Evolutionary conservation across 345 rosid genomes (phyloP).

Genomic region (Pistacia atlantica): DNA sequence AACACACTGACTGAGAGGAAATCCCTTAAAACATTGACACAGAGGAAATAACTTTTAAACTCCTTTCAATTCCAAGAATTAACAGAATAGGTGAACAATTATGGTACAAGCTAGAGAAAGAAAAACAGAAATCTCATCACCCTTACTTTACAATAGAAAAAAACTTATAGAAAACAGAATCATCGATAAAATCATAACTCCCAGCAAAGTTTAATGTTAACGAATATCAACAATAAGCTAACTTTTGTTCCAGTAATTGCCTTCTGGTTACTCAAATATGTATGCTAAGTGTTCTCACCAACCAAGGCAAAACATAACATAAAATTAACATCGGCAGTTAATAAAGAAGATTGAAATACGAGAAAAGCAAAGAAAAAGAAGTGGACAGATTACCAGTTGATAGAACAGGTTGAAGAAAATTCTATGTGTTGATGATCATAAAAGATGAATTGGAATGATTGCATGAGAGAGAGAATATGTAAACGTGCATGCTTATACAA

Average conservation of each 20-base stretch:
- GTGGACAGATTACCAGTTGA: constrained; percentile 3
- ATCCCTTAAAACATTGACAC: neutral
- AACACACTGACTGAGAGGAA: neutral
- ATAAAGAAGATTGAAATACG: neutral
- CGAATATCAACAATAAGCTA: neutral
- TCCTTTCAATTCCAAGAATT: neutral
- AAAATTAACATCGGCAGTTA: neutral
- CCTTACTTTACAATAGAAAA: neutral
- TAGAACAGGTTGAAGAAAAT: constrained; percentile 6
- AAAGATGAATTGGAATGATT: neutral
- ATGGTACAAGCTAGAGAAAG: neutral
- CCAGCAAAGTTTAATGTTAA: neutral
- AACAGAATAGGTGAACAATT: too few relatives aligned
- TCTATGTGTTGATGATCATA: neutral
- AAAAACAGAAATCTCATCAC: neutral
- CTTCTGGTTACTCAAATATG: neutral
- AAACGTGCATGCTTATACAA: neutral
- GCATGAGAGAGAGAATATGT: neutral
- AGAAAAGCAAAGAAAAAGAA: neutral
- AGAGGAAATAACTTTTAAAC: neutral
- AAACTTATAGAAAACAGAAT: neutral
- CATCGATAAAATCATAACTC: neutral
- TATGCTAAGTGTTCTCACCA: neutral
- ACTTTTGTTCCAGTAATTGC: neutral
- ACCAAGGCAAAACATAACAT: neutral